Base-by-base conservation (phyloP, 78 protist species). In the Cavenderia fasciculata region DNA sequence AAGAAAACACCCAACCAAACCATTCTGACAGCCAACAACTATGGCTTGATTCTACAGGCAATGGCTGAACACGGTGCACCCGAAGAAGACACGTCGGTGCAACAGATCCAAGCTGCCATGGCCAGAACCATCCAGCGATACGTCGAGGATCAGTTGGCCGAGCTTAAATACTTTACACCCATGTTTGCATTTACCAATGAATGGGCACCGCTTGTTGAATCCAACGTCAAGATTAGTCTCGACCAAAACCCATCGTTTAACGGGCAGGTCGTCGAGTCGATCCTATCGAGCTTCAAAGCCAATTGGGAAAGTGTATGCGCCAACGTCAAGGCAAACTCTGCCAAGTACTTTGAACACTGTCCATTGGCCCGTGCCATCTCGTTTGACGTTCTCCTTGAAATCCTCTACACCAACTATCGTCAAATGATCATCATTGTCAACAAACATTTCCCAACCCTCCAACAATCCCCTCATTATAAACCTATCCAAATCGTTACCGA, bases 161-260 rank as follows among this genome's bases (percentile, higher is more conserved):
- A n/a, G 12, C 76, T 79, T 4, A 63, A 65, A 40, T 66, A 79
- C 41, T n/a, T 79, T 11, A 47, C 77, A 4, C 59, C 36, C 6
- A 46, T 79, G 34, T 65, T 47, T 1, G 8, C 71, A 0, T 79
- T 79, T 31, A 43, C 43, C 34, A 27, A 70, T 23, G 88, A 79
- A 29, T 79, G 88, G 88, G 88, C 70, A 33, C 88, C 88, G 23
- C 33, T 79, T 36, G 88, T 79, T 21, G 88, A 79, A 41, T 79
- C 88, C n/a, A 65, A 52, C n/a, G 76, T 79, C 21, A 79, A 62
- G 47, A 79, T 79, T 51, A 43, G 40, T 41, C 61, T n/a, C 1
- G 27, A 18, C 1, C 38, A 34, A 4, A 79, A 79, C 27, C 88
- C 88, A 3, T 54, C 74, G 16, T 79, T 52, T 68, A 65, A 66